A percentile compares a stretch with the other conserved stretches of the same genome.
phyloP scores from a whole-genome alignment of 1,139 yeast species.

The Pichia sp. region DNA sequence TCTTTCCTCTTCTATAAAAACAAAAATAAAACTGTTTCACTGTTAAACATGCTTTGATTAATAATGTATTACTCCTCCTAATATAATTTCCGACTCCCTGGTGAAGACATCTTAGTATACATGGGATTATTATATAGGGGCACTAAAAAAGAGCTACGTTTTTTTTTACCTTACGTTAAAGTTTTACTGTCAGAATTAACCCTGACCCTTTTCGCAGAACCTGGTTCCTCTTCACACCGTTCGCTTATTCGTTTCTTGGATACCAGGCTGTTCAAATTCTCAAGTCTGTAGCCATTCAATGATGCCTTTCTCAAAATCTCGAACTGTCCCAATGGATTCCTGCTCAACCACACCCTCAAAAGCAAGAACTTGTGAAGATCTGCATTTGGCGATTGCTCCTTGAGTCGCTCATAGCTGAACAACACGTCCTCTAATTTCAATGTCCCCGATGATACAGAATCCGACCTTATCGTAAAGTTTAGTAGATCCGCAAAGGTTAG shows the following conservation, averaged over 20 bases:
- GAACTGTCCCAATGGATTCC: constrained; percentile 7
- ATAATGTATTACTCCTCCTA: constrained; percentile 5
- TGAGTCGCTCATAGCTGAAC: constrained; percentile 33
- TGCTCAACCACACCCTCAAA: constrained; percentile 10
- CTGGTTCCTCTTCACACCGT: neutral
- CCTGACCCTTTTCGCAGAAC: neutral
- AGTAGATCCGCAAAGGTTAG: constrained; percentile 37
- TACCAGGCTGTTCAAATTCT: constrained; percentile 4
- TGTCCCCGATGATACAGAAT: constrained; percentile 37
- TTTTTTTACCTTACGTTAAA: neutral
- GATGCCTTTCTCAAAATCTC: constrained; percentile 1
- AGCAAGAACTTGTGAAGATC: constrained; percentile 14
- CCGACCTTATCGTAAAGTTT: constrained; percentile 38
- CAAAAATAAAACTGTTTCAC: constrained; percentile 12
- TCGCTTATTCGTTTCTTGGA: neutral
- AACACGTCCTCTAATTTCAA: constrained; percentile 37
- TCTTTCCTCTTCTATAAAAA: constrained; percentile 21
- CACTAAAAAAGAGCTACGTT: neutral
- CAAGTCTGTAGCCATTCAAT: constrained; percentile 10
- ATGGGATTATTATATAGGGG: neutral
- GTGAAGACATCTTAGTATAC: neutral
- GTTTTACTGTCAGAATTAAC: neutral
- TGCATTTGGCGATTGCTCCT: constrained; percentile 20
- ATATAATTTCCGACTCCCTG: neutral
- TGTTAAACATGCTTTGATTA: neutral